Evolutionary conservation across 1,284 basidiomycete genomes (phyloP), one percentile per base, ranked within the genome.

Genomic region (Coniophora puteana): DNA sequence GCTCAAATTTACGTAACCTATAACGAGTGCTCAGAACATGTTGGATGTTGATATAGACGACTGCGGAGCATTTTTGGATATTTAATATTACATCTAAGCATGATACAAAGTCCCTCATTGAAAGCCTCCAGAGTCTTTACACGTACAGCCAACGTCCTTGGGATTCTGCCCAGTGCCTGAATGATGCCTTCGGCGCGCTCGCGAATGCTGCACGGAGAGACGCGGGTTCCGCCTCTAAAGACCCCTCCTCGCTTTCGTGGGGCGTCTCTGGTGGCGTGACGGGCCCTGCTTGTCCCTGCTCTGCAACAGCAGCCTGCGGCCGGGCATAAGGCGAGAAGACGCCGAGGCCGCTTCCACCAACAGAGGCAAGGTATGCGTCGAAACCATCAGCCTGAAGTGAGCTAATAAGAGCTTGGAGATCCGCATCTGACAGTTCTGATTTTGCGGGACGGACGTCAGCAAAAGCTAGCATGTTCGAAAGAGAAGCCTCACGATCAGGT

Each of bases 311-410:
- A 35, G 62, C 52, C 20, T 59, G 60, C 56, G 72, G 69, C 46
- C 68, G 61, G 40, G 65, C 55, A 57, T 82, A 76, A n/a, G 80
- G 80, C 12, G 83, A 78, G 48, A 91, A 74, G 44, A 98, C 76
- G 46, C 93, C 94, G 17, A 96, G 74, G 3, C 95, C 95, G 46
- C 83, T 85, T 31, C 96, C 96, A 11, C 95, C 96, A 33, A 99
- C 89, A 40, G 87, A 79, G 20, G 94, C 94, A 47, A 92, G 72
- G 71, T 98, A 94, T 18, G 93, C 87, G 53, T 81, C 77, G 68
- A 90, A 98, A 27, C 79, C 81, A 34, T 80, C 76, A 36, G 66
- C 67, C 46, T 70, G 61, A 47, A 96, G 77, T 11, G 74, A 69
- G 11, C 64, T 54, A 40, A 83, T 70, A 47, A 94, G 74, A 44